phyloP scores from a whole-genome alignment of 495 filamentous ascomycete genomes.

The Penicillium bovifimosum region DNA sequence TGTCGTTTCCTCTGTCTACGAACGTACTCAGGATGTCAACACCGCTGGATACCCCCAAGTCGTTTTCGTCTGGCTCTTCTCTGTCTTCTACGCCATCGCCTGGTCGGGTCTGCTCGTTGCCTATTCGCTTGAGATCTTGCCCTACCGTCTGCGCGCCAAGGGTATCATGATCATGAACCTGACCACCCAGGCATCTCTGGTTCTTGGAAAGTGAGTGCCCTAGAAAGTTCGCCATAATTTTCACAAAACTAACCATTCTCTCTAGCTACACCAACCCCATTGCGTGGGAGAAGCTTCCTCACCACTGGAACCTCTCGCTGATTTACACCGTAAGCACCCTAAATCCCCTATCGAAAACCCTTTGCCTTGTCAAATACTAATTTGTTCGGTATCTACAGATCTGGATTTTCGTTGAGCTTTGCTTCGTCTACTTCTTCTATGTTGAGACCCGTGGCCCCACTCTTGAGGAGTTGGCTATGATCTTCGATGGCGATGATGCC shows the following conservation, averaged over 20 bases:
- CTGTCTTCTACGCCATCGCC: constrained; percentile 50
- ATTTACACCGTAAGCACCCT: constrained; percentile 43
- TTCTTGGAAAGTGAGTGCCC: constrained; percentile 44
- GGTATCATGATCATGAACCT: constrained; percentile 61
- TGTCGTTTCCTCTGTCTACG: constrained; percentile 48
- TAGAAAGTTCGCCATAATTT: neutral
- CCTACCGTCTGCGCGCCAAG: constrained; percentile 61
- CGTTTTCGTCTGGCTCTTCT: constrained; percentile 56
- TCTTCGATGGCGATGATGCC: constrained; percentile 54
- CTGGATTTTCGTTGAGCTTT: constrained; percentile 55
- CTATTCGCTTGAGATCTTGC: constrained; percentile 57
- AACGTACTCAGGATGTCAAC: constrained; percentile 38
- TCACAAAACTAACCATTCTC: neutral
- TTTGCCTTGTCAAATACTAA: neutral
- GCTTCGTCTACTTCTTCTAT: constrained; percentile 58
- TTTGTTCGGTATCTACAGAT: neutral
- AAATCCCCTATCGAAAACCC: neutral
- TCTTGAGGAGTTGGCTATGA: constrained; percentile 57
- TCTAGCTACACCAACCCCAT: constrained; percentile 45
- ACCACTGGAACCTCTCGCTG: constrained; percentile 51
- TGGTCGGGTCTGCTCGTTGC: constrained; percentile 57
- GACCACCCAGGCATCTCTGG: constrained; percentile 51
- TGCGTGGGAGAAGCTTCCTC: constrained; percentile 46
- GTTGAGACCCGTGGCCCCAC: constrained; percentile 59
- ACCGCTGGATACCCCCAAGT: constrained; percentile 48